Evolutionary conservation across 768 basidiomycete genomes (phyloP).

Genomic region (Plicaturopsis crispa): DNA sequence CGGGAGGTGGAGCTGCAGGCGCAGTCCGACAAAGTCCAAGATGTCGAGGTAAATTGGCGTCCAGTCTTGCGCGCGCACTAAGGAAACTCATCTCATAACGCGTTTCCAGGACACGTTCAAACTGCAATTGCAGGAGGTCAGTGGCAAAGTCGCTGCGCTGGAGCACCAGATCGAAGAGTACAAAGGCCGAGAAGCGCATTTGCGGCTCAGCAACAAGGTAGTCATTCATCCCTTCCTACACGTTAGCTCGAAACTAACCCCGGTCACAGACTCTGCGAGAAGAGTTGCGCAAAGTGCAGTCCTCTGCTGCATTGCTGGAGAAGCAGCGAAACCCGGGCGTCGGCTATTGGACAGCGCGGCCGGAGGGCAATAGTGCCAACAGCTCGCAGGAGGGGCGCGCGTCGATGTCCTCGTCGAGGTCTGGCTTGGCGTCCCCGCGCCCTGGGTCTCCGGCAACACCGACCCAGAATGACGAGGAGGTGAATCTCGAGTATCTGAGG

Average conservation of each 20-base stretch:
- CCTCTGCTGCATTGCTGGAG: constrained; percentile 84
- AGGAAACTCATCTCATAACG: background rate
- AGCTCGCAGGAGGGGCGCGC: constrained; percentile 22
- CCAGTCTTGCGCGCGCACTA: too few species aligned
- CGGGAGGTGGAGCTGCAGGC: constrained; percentile 49
- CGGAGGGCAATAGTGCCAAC: too few species aligned
- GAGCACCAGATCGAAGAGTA: constrained; percentile 70
- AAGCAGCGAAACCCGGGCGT: constrained; percentile 89
- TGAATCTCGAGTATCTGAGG: constrained; percentile 92
- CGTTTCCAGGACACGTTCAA: constrained; percentile 31
- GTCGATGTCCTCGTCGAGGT: constrained; percentile 31
- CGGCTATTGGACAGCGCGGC: constrained; percentile 75
- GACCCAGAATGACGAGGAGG: constrained; percentile 70
- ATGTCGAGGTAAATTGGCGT: constrained; percentile 60
- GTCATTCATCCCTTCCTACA: constrained; percentile 5
- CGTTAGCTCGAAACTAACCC: constrained; percentile 4
- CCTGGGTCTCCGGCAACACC: constrained; percentile 21
- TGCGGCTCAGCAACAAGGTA: constrained; percentile 77
- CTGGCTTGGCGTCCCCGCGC: constrained; percentile 25
- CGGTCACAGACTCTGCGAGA: constrained; percentile 72
- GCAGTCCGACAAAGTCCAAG: constrained; percentile 40
- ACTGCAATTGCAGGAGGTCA: constrained; percentile 40
- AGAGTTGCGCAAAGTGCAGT: constrained; percentile 92
- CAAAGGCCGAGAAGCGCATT: constrained; percentile 59
- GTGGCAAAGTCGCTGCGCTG: constrained; percentile 39